Conservation (phyloP, 208 protist genomes). For the Herpetomonas samuelpessoai region DNA sequence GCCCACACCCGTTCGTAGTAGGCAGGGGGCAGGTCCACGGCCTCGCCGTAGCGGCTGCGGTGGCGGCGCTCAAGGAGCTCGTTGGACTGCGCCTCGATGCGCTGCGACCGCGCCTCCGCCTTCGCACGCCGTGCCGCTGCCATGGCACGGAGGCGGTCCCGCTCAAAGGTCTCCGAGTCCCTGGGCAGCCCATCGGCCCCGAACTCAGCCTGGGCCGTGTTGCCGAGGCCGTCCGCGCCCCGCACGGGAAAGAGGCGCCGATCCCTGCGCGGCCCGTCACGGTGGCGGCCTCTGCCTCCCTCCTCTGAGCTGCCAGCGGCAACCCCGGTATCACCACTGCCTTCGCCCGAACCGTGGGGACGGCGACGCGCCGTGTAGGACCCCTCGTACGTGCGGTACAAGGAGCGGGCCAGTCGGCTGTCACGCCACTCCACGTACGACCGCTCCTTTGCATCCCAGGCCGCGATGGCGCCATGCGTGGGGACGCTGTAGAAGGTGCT, state of each 20-base stretch:
- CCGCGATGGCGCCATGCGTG: not conserved
- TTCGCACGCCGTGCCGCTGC: conserved; percentile 23
- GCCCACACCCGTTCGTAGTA: conserved; percentile 32
- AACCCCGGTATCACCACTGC: not conserved
- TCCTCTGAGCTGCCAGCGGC: not conserved
- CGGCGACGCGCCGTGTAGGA: not conserved
- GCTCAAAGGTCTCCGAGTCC: conserved; percentile 6
- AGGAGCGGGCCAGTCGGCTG: conserved; percentile 13
- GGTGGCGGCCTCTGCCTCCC: not conserved
- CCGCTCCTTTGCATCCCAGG: conserved; percentile 28
- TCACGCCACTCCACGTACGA: conserved; percentile 44
- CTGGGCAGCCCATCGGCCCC: conserved; percentile 1
- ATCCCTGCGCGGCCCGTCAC: not conserved
- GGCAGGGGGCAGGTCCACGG: conserved; percentile 38
- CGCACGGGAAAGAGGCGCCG: too few species aligned
- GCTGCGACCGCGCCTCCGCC: conserved; percentile 6
- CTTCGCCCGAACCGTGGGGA: not conserved
- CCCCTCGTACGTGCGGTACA: conserved; percentile 18
- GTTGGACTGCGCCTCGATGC: conserved; percentile 6
- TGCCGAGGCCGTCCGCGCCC: too few species aligned
- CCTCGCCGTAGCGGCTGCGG: conserved; percentile 29
- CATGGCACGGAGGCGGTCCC: conserved; percentile 17
- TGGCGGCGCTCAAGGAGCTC: conserved; percentile 20
- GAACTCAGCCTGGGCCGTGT: not conserved
- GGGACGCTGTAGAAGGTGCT: conserved; percentile 24